Evolutionary conservation across 2,329 filamentous ascomycete genomes (phyloP).

Genomic region (Beauveria sp.): DNA sequence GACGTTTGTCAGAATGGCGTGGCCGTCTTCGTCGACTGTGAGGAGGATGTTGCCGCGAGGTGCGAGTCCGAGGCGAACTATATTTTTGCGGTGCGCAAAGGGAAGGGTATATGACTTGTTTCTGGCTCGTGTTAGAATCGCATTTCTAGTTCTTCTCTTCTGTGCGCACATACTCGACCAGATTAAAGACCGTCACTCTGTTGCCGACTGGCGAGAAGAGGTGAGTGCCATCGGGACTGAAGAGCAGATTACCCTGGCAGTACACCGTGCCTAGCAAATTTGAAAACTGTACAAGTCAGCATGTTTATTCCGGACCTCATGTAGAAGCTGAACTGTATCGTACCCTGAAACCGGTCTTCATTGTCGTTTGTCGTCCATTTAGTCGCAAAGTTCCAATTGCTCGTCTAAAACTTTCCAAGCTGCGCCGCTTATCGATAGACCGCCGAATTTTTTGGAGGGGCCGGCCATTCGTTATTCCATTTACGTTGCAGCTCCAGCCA

Average conservation of each 20-base stretch:
- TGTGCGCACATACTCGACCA: slow-evolving; percentile 66
- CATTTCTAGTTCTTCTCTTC: neutral
- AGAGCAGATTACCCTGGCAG: slow-evolving; percentile 93
- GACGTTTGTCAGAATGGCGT: slow-evolving; percentile 87
- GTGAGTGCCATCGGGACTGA: slow-evolving; percentile 91
- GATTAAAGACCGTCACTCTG: slow-evolving; percentile 88
- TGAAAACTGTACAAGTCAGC: slow-evolving; percentile 63
- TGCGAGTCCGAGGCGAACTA: slow-evolving; percentile 77
- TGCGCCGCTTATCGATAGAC: slow-evolving; percentile 27
- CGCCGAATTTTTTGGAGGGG: slow-evolving; percentile 21
- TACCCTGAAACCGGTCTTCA: slow-evolving; percentile 99
- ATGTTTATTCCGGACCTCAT: neutral
- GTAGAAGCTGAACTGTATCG: neutral
- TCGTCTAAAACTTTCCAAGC: slow-evolving; percentile 23
- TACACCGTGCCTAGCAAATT: slow-evolving; percentile 98
- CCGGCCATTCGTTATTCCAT: slow-evolving; percentile 30
- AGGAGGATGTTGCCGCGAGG: slow-evolving; percentile 88
- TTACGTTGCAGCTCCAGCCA: slow-evolving; percentile 12
- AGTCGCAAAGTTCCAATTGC: slow-evolving; percentile 15
- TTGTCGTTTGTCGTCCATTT: slow-evolving; percentile 44
- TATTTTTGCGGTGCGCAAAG: slow-evolving; percentile 91
- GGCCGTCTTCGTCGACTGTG: slow-evolving; percentile 88
- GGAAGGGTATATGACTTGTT: slow-evolving; percentile 83
- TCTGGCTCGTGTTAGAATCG: slow-evolving; percentile 38
- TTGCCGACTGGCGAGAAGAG: slow-evolving; percentile 96